Conservation (phyloP, 495 filamentous ascomycete species). For the Penicillium lagena region DNA sequence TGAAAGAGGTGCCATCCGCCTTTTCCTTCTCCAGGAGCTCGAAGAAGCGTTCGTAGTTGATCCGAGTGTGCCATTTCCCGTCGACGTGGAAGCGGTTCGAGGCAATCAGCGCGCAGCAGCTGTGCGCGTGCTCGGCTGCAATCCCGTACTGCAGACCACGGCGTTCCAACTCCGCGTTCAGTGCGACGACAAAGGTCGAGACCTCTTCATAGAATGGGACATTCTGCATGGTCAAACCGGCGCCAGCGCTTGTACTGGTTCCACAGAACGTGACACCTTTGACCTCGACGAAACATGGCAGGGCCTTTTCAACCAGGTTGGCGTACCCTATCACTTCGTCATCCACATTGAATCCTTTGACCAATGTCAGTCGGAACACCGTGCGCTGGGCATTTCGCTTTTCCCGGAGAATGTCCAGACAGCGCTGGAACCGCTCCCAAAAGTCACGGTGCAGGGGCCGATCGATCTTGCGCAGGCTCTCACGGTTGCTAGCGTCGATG, state of each 20-base stretch:
- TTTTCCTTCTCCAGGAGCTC: conserved; percentile 63
- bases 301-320: conserved; percentile 71
- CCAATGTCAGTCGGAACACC: conserved; percentile 90
- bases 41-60: conserved; percentile 88
- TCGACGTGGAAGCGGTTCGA: conserved; percentile 65
- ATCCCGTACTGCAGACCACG: conserved; percentile 79
- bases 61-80: conserved; percentile 83
- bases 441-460: conserved; percentile 91
- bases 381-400: conserved; percentile 78
- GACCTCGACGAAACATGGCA: conserved; percentile 88
- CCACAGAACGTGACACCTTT: conserved; percentile 98
- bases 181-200: conserved; percentile 64
- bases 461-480: conserved; percentile 80
- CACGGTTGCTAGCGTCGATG: conserved; percentile 90
- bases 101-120: conserved; percentile 84
- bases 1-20: conserved; percentile 55
- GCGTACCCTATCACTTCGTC: conserved; percentile 90
- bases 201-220: conserved; percentile 94
- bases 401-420: conserved; percentile 81
- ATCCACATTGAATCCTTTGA: conserved; percentile 95
- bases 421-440: conserved; percentile 90
- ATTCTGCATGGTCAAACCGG: conserved; percentile 89
- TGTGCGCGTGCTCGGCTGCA: conserved; percentile 90
- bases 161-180: conserved; percentile 57
- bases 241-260: conserved; percentile 70